phyloP scores from a whole-genome alignment of 2,329 filamentous ascomycete species.

The Aciculosporium take region DNA sequence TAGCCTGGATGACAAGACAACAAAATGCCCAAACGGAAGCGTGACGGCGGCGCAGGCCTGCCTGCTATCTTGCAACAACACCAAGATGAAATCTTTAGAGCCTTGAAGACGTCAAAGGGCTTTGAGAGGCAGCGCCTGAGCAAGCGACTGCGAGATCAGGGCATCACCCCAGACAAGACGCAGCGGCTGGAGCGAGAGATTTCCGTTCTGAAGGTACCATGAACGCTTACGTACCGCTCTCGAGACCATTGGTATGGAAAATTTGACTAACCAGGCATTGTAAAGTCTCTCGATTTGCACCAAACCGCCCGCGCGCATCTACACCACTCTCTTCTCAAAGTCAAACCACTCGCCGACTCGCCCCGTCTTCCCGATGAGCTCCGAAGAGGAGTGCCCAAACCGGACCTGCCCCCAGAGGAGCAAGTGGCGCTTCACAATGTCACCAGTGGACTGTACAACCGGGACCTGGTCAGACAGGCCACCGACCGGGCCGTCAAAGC shows the following conservation, averaged over 20 bases:
- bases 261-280: neutral
- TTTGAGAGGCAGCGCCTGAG: slow-evolving; percentile 67
- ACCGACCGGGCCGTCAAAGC: slow-evolving; percentile 33
- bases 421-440: slow-evolving; percentile 40
- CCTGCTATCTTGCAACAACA: slow-evolving; percentile 38
- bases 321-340: slow-evolving; percentile 37
- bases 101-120: slow-evolving; percentile 58
- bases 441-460: slow-evolving; percentile 42
- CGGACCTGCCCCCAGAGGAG: slow-evolving; percentile 38
- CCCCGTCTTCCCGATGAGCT: slow-evolving; percentile 35
- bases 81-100: slow-evolving; percentile 47
- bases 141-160: slow-evolving; percentile 38
- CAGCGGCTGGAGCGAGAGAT: slow-evolving; percentile 48
- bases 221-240: neutral
- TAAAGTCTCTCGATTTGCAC: slow-evolving; percentile 41
- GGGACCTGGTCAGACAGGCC: slow-evolving; percentile 33
- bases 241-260: no score
- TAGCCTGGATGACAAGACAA: neutral
- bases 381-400: slow-evolving; percentile 32
- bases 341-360: slow-evolving; percentile 37
- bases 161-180: slow-evolving; percentile 32
- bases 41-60: slow-evolving; percentile 28
- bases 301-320: slow-evolving; percentile 43
- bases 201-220: slow-evolving; percentile 35
- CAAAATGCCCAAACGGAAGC: slow-evolving; percentile 45